A percentile compares a stretch with the other conserved stretches of the same genome.
Conservation (phyloP, 257 asterid genomes). For the Solanum gandarillasii region DNA sequence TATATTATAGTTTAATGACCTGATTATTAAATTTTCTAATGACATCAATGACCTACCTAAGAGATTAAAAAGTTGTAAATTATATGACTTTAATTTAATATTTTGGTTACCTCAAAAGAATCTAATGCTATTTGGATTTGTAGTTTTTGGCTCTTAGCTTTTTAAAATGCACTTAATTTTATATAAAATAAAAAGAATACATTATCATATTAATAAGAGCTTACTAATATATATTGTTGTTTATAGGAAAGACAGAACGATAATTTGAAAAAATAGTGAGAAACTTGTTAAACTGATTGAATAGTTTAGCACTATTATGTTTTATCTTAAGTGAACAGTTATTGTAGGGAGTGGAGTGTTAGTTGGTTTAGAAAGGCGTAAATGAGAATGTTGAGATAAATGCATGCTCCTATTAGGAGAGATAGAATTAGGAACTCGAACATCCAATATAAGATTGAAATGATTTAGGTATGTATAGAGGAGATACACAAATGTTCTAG, state of each 20-base stretch:
- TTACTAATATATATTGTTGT: neutral
- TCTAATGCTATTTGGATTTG: neutral
- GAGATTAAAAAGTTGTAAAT: neutral
- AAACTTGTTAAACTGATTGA: neutral
- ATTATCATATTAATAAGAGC: neutral
- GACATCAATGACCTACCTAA: neutral
- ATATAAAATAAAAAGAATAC: neutral
- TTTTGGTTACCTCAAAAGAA: neutral
- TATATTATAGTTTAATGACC: neutral
- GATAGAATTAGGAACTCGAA: neutral
- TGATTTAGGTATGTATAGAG: neutral
- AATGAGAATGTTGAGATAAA: neutral
- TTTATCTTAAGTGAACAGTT: neutral
- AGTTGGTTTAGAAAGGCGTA: neutral
- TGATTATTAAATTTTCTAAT: neutral
- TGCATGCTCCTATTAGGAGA: neutral
- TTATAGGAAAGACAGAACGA: neutral
- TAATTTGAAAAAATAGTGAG: neutral
- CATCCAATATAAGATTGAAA: neutral
- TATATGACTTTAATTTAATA: neutral
- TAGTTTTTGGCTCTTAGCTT: neutral
- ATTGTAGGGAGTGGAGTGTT: neutral
- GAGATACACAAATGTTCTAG: neutral
- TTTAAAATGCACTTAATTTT: neutral
- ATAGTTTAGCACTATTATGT: neutral